A percentile compares a stretch with the other conserved stretches of the same genome.
Conservation (phyloP, 768 basidiomycete species). For the Solioccasus polychromus region DNA sequence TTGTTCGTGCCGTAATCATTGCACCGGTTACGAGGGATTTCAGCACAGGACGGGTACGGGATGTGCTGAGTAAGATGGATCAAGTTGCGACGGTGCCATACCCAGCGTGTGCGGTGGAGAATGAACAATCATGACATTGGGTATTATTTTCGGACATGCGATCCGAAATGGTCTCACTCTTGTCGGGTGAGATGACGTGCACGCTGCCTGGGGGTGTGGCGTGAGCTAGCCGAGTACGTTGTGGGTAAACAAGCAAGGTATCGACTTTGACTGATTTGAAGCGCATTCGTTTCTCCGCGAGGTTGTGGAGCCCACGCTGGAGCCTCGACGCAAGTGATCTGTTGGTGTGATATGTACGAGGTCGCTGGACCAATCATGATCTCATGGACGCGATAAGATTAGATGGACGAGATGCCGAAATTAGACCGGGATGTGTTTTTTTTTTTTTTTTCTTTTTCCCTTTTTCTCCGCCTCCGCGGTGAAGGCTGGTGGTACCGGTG, state of each 20-base stretch:
- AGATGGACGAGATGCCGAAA: conserved; percentile 20
- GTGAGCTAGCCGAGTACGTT: conserved; percentile 27
- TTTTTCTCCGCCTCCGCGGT: conserved; percentile 1
- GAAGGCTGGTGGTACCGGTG: background rate
- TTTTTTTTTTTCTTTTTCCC: background rate
- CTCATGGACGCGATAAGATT: conserved; percentile 26
- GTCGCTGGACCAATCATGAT: conserved; percentile 8
- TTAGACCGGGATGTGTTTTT: background rate
- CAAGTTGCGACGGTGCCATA: conserved; percentile 18
- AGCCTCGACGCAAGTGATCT: conserved; percentile 25
- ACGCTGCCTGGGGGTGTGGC: conserved; percentile 16
- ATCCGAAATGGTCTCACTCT: conserved; percentile 16
- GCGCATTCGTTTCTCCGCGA: conserved; percentile 18
- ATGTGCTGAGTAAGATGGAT: conserved; percentile 21
- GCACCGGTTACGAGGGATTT: conserved; percentile 44
- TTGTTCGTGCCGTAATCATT: conserved; percentile 55
- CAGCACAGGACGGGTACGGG: conserved; percentile 30
- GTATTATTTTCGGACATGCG: conserved; percentile 12
- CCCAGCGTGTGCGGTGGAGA: conserved; percentile 15
- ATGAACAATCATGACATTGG: conserved; percentile 1
- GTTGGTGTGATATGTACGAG: conserved; percentile 19
- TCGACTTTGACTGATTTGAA: conserved; percentile 14
- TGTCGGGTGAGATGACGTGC: conserved; percentile 20
- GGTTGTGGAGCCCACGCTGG: conserved; percentile 29
- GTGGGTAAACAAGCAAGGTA: conserved; percentile 17